Conservation (phyloP, 2,329 filamentous ascomycete genomes). For the Sporothrix pseudoabietina region DNA sequence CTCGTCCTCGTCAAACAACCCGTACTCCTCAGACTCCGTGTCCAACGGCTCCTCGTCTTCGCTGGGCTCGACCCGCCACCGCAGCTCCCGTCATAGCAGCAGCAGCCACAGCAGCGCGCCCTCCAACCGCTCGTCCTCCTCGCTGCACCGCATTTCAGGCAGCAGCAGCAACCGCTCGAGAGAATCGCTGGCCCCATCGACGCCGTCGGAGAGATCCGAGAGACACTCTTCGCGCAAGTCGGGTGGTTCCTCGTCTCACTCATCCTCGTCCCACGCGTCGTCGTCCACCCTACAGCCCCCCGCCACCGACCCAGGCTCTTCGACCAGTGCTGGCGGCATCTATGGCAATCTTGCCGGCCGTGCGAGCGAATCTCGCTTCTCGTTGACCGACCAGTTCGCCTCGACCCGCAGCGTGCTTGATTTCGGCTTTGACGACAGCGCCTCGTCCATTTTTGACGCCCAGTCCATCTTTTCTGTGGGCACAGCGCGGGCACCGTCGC, state of each 20-base stretch:
- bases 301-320: neutral
- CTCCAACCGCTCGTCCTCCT: conserved; percentile 32
- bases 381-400: conserved; percentile 53
- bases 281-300: conserved; percentile 13
- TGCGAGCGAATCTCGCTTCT: conserved; percentile 49
- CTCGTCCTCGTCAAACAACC: conserved; percentile 20
- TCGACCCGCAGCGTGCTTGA: conserved; percentile 51
- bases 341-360: conserved; percentile 37
- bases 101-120: conserved; percentile 24
- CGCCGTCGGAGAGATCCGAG: neutral
- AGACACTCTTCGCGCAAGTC: neutral
- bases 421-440: conserved; percentile 51
- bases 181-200: conserved; percentile 16
- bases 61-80: conserved; percentile 28
- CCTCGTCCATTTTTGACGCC: conserved; percentile 47
- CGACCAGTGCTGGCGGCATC: conserved; percentile 21
- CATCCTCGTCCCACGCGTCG: neutral
- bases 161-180: conserved; percentile 17
- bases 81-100: conserved; percentile 31
- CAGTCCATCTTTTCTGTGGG: conserved; percentile 33
- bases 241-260: conserved; percentile 9
- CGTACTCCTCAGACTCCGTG: conserved; percentile 9
- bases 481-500: conserved; percentile 20
- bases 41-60: conserved; percentile 24
- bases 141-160: conserved; percentile 27